Base-by-base conservation (phyloP, 306 rosid species). In the Cucurbita ficifolia region DNA sequence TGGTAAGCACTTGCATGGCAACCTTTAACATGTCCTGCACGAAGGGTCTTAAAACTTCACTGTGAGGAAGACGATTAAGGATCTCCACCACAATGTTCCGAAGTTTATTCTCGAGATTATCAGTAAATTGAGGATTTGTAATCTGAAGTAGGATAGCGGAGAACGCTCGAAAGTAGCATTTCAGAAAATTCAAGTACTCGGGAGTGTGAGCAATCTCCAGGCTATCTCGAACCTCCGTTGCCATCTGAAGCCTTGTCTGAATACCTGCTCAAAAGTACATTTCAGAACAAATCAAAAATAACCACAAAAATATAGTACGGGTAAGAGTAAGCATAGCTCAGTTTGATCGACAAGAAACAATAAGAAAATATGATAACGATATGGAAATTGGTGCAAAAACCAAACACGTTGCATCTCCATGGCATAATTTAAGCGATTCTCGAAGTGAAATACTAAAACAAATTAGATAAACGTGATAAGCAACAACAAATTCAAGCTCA, bases 121-220 rank as follows among this genome's bases (percentile, higher is more conserved):
- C 99, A 36, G 81, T 81, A 58, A 84, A 86, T 79, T 95, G 99
- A 6, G 99, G 96, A 81, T 88, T 95, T 0, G 99, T 89, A 63
- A 87, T 83, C 72, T 89, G 88, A 78, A 86, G 68, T 33, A 95
- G 91, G 56, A 95, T 84, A 35, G 79, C 71, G 0, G 97, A 89
- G 67, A 95, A 95, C 5, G 97, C 92, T 29, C 90, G 78, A 52
- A 95, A 95, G 83, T 89, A 95, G 80, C 97, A 95, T 81, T 84
- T 95, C 3, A 95, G 85, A 79, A 95, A 95, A 81, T 95, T 95
- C 86, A 91, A 84, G 79, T 91, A 95, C 86, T 95, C 99, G 0
- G 99, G 95, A 3, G 99, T 95, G 80, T 95, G 99, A 17, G 96
- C 96, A 68, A 95, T 89, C 86, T 95, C 99, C 21, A 95, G 95